phyloP scores from a whole-genome alignment of 768 basidiomycete genomes.

The Boletellus ananas region DNA sequence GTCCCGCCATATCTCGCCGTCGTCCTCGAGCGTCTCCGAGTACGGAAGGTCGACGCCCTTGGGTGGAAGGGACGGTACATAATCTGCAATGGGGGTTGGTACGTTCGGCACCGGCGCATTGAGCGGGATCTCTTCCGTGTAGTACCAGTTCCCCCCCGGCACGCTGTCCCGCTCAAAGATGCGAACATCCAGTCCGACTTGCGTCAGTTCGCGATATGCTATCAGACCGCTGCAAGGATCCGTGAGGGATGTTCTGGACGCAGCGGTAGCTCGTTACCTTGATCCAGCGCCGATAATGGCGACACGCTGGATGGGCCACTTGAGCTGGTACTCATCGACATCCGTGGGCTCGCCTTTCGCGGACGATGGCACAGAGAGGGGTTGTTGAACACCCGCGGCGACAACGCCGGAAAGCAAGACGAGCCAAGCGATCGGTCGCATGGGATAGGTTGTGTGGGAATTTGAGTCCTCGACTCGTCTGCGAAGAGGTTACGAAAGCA shows the following conservation, averaged over 20 bases:
- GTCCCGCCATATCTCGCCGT: no score
- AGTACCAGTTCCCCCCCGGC: slow-evolving; percentile 14
- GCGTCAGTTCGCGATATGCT: slow-evolving; percentile 12
- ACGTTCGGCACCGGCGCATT: slow-evolving; percentile 12
- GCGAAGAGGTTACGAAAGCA: no score
- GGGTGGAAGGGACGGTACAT: slow-evolving; percentile 11
- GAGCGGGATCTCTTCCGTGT: slow-evolving; percentile 13
- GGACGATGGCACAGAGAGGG: background rate
- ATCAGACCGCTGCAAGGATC: slow-evolving; percentile 8
- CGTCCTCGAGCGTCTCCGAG: background rate
- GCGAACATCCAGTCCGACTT: slow-evolving; percentile 14
- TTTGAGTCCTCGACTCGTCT: no score
- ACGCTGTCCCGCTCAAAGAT: slow-evolving; percentile 15
- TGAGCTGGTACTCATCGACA: slow-evolving; percentile 12
- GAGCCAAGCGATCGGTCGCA: background rate
- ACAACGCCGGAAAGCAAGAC: background rate
- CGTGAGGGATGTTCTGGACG: background rate
- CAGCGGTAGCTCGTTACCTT: slow-evolving; percentile 2
- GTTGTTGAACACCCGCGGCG: background rate
- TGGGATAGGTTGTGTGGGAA: no score
- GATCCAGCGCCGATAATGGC: slow-evolving; percentile 16
- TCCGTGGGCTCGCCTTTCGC: background rate
- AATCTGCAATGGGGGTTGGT: slow-evolving; percentile 3
- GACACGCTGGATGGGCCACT: slow-evolving; percentile 13
- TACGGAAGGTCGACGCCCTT: slow-evolving; percentile 4